Percentiles rank a stretch among this genome's conserved stretches.
These are phyloP conservation scores for Tricholoma bakamatsutake DNA, from an alignment of 768 basidiomycete genomes.

Conservation along the genomic window DNA sequence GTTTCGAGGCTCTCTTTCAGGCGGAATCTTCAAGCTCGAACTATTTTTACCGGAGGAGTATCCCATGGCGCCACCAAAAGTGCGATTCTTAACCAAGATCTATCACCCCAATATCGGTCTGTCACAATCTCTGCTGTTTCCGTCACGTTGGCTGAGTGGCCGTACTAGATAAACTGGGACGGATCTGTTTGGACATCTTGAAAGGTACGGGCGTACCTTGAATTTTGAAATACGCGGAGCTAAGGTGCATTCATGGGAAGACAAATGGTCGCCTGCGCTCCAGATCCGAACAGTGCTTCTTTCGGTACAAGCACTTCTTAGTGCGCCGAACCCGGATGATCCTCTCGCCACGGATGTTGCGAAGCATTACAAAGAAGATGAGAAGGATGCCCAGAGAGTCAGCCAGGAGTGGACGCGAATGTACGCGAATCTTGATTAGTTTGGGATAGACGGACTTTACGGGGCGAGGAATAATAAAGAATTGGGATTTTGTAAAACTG, in stretches of 20 bases:
- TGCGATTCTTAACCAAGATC: constrained; percentile 96
- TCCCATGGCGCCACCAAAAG: constrained; percentile 99
- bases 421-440: constrained; percentile 47
- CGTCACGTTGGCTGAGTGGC: neutral
- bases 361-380: constrained; percentile 98
- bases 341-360: constrained; percentile 93
- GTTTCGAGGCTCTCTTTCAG: constrained; percentile 32
- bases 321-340: constrained; percentile 95
- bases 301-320: constrained; percentile 94
- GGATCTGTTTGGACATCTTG: constrained; percentile 97
- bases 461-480: neutral
- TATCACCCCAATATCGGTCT: constrained; percentile 99
- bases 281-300: constrained; percentile 98
- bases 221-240: neutral
- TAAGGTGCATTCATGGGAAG: constrained; percentile 31
- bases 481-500: neutral
- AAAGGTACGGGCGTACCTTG: constrained; percentile 56
- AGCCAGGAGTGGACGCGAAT: constrained; percentile 94
- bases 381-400: constrained; percentile 87
- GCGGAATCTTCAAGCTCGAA: constrained; percentile 92
- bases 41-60: constrained; percentile 98
- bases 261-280: constrained; percentile 99
- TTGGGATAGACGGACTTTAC: neutral
- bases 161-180: constrained; percentile 85
- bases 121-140: constrained; percentile 20